Base-by-base conservation (phyloP, 2,329 filamentous ascomycete genomes). In the Stagonosporopsis cucurbitacearum region DNA sequence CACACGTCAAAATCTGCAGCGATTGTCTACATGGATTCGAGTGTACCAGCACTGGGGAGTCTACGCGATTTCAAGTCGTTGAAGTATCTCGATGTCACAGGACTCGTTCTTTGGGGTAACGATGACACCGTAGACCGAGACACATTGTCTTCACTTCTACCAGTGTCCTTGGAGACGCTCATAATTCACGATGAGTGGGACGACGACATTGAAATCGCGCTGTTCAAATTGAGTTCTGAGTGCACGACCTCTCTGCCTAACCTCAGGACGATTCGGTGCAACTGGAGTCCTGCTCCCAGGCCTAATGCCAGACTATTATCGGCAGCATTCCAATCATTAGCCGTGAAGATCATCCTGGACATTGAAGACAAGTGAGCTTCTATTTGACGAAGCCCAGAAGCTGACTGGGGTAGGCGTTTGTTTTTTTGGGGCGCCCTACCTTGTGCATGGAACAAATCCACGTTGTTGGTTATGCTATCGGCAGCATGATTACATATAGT, bases 401-500 rank as follows among this genome's bases (percentile, higher is more conserved):
- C 30, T 32, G 13, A 32, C 13, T 7, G 4, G 30, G 4, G 30
- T 32, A n/a, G n/a, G n/a, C n/a, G n/a, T n/a, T n/a, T n/a, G n/a
- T n/a, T n/a, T n/a, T n/a, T n/a, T n/a, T n/a, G n/a, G n/a, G n/a
- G n/a, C n/a, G n/a, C n/a, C n/a, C n/a, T n/a, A n/a, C n/a, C n/a
- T n/a, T n/a, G n/a, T n/a, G n/a, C 37, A 40, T 17, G 12, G n/a
- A 42, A 2, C 28, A 42, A 7, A 42, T 42, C 40, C 77, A 81
- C 53, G 62, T 81, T 3, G 73, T 81, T 0, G 79, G 79, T 9
- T 78, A 82, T 48, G 79, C 81, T 50, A 81, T 81, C 19, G 78
- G 79, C 15, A 79, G 78, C 37, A 81, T 81, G 78, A 74, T 81
- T 23, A 77, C 77, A 0, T 76, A 77, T 54, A 74, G 77, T 4